Evolutionary conservation across 1,284 basidiomycete species (phyloP).

Genomic region (Austroboletus rostrupii): DNA sequence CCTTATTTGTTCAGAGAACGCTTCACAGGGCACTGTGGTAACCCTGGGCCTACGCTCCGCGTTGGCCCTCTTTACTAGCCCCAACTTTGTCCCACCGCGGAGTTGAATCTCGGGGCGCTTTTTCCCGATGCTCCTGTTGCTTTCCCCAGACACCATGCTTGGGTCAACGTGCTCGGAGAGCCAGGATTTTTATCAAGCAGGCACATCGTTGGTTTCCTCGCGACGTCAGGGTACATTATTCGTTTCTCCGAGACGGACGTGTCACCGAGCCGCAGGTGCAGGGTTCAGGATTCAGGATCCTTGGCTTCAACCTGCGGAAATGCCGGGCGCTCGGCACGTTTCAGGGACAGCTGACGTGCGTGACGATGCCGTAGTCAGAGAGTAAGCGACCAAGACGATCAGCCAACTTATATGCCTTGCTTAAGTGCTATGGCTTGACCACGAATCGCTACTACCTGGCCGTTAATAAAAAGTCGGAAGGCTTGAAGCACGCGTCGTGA

Average conservation of each 20-base stretch:
- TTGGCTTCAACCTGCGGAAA: neutral
- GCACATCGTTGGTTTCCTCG: slow-evolving; percentile 24
- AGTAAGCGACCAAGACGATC: slow-evolving; percentile 39
- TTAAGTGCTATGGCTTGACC: slow-evolving; percentile 37
- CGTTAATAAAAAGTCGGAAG: slow-evolving; percentile 19
- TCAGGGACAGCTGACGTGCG: slow-evolving; percentile 1
- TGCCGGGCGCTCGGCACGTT: no score
- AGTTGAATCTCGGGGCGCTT: neutral
- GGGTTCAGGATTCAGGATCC: neutral
- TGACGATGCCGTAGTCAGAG: slow-evolving; percentile 9
- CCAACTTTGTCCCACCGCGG: no score
- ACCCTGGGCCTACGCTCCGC: no score
- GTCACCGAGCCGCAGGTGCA: neutral
- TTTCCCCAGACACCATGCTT: slow-evolving; percentile 20
- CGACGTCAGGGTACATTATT: slow-evolving; percentile 22
- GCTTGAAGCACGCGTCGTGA: slow-evolving; percentile 37
- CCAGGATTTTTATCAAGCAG: slow-evolving; percentile 27
- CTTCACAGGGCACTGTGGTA: no score
- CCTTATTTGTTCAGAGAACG: neutral
- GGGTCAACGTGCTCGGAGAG: slow-evolving; percentile 27
- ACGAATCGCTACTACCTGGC: slow-evolving; percentile 30
- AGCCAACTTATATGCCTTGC: no score
- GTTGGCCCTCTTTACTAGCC: no score
- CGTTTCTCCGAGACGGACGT: neutral
- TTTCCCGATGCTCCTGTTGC: slow-evolving; percentile 10